phyloP scores from a whole-genome alignment of 805 yeast genomes.

The Lipomyces orientalis region DNA sequence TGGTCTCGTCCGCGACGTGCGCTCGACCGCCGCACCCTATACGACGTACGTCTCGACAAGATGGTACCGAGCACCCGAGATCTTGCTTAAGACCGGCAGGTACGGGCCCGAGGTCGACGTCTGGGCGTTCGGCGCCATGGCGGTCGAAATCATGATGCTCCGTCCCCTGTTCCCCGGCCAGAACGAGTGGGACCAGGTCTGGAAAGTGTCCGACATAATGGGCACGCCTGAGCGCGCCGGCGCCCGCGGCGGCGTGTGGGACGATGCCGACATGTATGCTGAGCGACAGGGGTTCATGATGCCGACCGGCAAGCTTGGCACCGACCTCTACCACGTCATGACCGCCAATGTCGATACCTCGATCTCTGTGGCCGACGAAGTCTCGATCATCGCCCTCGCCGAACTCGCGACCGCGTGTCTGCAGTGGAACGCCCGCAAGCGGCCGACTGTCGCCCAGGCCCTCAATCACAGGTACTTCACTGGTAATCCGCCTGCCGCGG shows the following conservation, averaged over 20 bases:
- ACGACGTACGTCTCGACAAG: slow-evolving; percentile 93
- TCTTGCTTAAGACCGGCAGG: slow-evolving; percentile 55
- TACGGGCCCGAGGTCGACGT: slow-evolving; percentile 84
- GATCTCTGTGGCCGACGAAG: not conserved
- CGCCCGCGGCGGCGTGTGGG: slow-evolving; percentile 73
- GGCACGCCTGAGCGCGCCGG: slow-evolving; percentile 67
- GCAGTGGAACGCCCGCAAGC: slow-evolving; percentile 73
- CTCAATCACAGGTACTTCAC: slow-evolving; percentile 29
- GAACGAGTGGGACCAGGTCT: slow-evolving; percentile 77
- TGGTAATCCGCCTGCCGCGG: not conserved
- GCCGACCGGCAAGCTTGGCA: slow-evolving; percentile 47
- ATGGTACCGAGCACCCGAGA: slow-evolving; percentile 96
- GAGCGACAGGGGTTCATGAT: slow-evolving; percentile 59
- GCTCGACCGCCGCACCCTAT: slow-evolving; percentile 60
- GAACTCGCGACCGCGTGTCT: slow-evolving; percentile 52
- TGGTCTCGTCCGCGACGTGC: slow-evolving; percentile 82
- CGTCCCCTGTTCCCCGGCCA: slow-evolving; percentile 84
- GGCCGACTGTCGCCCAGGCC: slow-evolving; percentile 37
- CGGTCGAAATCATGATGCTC: slow-evolving; percentile 81
- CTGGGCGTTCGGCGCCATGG: slow-evolving; percentile 92
- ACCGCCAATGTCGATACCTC: not conserved
- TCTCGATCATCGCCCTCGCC: slow-evolving; percentile 12
- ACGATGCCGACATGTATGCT: slow-evolving; percentile 61
- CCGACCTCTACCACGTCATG: slow-evolving; percentile 14
- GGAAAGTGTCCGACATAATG: slow-evolving; percentile 66